phyloP scores from a whole-genome alignment of 176 grass and related monocot species.

The Bothriochloa decipiens region DNA sequence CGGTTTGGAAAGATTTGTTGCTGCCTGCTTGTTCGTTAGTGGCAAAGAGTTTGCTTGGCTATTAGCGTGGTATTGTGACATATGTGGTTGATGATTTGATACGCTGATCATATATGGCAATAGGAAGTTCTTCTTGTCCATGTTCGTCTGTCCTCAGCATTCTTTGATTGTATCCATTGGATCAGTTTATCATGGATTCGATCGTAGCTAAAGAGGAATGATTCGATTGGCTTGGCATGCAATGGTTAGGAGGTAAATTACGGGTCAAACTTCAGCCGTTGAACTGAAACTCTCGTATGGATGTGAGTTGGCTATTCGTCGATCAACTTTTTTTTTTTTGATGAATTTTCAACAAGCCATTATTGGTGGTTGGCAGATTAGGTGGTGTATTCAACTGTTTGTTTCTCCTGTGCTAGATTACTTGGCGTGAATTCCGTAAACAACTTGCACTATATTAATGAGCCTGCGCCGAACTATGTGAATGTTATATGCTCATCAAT shows the following conservation, averaged over 20 bases:
- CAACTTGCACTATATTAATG: neutral
- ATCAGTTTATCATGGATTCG: neutral
- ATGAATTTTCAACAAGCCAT: neutral
- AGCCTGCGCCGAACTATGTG: neutral
- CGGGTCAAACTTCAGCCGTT: neutral
- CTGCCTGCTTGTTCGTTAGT: constrained; percentile 35
- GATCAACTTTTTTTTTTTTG: neutral
- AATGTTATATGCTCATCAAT: neutral
- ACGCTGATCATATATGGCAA: neutral
- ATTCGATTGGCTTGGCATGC: neutral
- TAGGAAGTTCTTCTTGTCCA: neutral
- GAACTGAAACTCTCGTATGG: neutral
- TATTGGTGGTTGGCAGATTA: neutral
- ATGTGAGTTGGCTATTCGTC: neutral
- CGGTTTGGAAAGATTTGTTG: constrained; percentile 29
- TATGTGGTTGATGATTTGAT: constrained; percentile 16
- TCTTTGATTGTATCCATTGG: neutral
- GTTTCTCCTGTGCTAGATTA: neutral
- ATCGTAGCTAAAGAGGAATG: neutral
- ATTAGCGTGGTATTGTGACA: constrained; percentile 2
- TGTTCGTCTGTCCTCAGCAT: neutral
- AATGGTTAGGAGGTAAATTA: neutral
- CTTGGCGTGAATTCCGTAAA: neutral
- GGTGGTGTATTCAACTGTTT: neutral
- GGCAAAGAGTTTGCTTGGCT: constrained; percentile 21